phyloP scores from a whole-genome alignment of 129 eudicot genomes.

The Saussurea involucrata region DNA sequence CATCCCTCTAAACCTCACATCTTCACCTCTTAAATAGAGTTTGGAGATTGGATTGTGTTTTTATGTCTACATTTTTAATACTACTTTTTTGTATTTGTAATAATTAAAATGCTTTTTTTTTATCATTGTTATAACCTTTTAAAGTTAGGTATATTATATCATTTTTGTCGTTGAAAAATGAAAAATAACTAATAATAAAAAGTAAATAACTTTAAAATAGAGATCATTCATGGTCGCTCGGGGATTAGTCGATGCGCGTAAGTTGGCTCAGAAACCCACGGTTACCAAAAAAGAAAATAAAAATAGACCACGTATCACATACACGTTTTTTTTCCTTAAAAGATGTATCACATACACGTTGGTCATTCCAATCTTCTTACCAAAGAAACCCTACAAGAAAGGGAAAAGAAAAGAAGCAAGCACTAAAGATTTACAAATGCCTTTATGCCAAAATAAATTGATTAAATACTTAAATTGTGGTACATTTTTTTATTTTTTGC shows the following conservation, averaged over 20 bases:
- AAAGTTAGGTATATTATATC: background rate
- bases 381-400: background rate
- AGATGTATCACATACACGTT: too few species aligned
- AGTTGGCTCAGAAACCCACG: too few species aligned
- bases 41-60: too few species aligned
- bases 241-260: too few species aligned
- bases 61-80: too few species aligned
- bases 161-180: background rate
- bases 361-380: background rate
- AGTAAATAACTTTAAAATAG: too few species aligned
- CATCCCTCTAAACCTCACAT: too few species aligned
- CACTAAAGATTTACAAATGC: background rate
- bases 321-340: too few species aligned
- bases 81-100: background rate
- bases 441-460: background rate
- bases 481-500: background rate
- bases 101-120: background rate
- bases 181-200: background rate
- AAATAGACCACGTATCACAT: background rate
- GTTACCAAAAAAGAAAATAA: too few species aligned
- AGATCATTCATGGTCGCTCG: too few species aligned
- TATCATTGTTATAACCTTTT: background rate
- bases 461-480: background rate
- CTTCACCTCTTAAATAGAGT: too few species aligned
- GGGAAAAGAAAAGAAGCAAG: background rate